Base-by-base conservation (phyloP, 2,329 filamentous ascomycete species). In the Aspergillus tamarii region DNA sequence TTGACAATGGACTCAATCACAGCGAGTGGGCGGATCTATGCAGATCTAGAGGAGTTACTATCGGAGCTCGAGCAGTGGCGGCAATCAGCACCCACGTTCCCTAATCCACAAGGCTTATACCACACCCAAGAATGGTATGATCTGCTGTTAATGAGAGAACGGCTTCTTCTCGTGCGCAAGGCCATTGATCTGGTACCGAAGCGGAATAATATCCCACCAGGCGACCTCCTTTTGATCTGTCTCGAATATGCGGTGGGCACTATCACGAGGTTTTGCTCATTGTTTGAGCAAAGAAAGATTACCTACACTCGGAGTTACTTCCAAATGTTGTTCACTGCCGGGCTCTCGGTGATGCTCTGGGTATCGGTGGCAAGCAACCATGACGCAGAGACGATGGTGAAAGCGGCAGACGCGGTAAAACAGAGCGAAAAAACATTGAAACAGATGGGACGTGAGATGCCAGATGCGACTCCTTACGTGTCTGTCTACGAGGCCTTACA, bases 251-350 rank as follows among this genome's bases (percentile, higher is more conserved):
- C 39, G 3, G 16, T 41, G 16, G 16, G 39, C 16, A 41, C 39
- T 9, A 41, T 41, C 16, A n/a, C 39, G 19, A 41, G n/a, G 39
- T 41, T 41, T 19, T 41, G 39, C 39, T 19, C 39, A n/a, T n/a
- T 41, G 19, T 41, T 41, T 10, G 39, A 41, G 8, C 39, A 41
- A 41, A 14, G 39, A 14, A 41, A n/a, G 16, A 41, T 41, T 41
- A 82, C 79, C 0, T 81, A 78, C 60, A 83, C 82, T 0, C 71
- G 81, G n/a, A 82, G 79, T 53, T 84, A 84, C 64, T 84, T 84
- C 30, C 82, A 84, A 57, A 77, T 80, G 54, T 77, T 84, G 3
- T 83, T 83, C 54, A 81, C 81, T 0, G 80, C 81, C 3, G 82
- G 81, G 0, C 62, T 84, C 0, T 78, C 74, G 6, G 70, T 80